Conservation (phyloP, 2,329 filamentous ascomycete genomes). For the Sarocladiaceae sp. region DNA sequence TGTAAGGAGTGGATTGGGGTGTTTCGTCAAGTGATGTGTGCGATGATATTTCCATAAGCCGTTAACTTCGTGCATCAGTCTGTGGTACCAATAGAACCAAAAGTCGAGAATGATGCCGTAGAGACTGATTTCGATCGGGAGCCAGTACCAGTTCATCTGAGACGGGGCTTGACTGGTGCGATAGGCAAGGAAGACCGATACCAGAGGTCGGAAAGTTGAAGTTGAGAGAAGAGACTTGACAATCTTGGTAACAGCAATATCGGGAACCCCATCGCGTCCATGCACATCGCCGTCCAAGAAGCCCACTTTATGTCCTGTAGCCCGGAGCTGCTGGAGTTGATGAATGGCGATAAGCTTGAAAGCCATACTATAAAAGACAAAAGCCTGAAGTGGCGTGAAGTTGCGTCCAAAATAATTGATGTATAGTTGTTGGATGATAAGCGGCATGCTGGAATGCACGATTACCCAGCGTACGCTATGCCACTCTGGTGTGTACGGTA, state of each 20-base stretch:
- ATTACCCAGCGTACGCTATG: conserved; percentile 33
- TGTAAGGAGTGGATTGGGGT: conserved; percentile 32
- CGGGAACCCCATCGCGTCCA: conserved; percentile 34
- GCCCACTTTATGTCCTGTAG: conserved; percentile 29
- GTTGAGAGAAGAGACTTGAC: conserved; percentile 26
- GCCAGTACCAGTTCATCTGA: conserved; percentile 26
- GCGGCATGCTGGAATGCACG: conserved; percentile 27
- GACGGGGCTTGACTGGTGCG: conserved; percentile 15
- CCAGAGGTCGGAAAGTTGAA: conserved; percentile 23
- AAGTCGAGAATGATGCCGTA: conserved; percentile 37
- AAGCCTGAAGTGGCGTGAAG: conserved; percentile 21
- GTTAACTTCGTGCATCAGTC: conserved; percentile 32
- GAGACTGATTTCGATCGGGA: conserved; percentile 30
- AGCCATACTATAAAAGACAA: conserved; percentile 29
- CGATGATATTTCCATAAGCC: conserved; percentile 32
- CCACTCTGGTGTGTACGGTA: conserved; percentile 31
- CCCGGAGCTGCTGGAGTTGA: conserved; percentile 29
- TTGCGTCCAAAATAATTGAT: conserved; percentile 22
- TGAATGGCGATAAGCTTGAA: conserved; percentile 35
- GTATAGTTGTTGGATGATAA: conserved; percentile 31
- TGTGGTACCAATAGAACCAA: conserved; percentile 39
- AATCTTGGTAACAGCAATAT: conserved; percentile 28
- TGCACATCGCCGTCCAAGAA: conserved; percentile 39
- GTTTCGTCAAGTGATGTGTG: conserved; percentile 39
- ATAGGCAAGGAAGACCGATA: conserved; percentile 15